Evolutionary conservation across 306 rosid species (phyloP).

Genomic region (Medicago ruthenica): DNA sequence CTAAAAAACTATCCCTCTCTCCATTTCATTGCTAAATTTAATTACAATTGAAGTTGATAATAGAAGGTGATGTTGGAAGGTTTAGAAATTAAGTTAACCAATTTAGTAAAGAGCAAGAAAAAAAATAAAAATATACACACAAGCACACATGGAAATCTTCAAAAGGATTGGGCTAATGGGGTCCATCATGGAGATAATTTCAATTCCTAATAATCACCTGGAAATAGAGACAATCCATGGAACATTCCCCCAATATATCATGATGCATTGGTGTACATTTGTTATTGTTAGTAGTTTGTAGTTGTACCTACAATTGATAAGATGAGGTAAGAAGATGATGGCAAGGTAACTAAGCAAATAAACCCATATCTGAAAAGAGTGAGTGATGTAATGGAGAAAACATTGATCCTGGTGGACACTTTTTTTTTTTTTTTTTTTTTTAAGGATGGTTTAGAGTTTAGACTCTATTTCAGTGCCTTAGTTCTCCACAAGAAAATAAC

Average conservation of each 20-base stretch:
- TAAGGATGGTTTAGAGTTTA: neutral
- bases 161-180: constrained; percentile 34
- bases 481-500: no score
- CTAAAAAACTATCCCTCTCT: constrained; percentile 2
- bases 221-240: constrained; percentile 39
- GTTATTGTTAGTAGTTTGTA: constrained; percentile 30
- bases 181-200: constrained; percentile 31
- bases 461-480: no score
- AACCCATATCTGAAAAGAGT: neutral
- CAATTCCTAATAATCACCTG: constrained; percentile 31
- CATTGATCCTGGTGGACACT: neutral
- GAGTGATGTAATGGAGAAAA: neutral
- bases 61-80: constrained; percentile 41
- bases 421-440: no score
- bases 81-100: constrained; percentile 27
- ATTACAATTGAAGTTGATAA: constrained; percentile 35
- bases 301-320: constrained; percentile 13
- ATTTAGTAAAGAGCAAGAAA: neutral
- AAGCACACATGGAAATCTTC: constrained; percentile 26
- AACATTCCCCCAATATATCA: constrained; percentile 39
- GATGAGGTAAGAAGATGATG: neutral
- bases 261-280: constrained; percentile 34
- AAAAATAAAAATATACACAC: neutral
- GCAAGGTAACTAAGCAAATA: neutral
- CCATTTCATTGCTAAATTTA: constrained; percentile 42